A percentile compares a stretch with the other conserved stretches of the same genome.
Conservation (phyloP, 2,329 filamentous ascomycete genomes). For the Emericellopsis atlantica region DNA sequence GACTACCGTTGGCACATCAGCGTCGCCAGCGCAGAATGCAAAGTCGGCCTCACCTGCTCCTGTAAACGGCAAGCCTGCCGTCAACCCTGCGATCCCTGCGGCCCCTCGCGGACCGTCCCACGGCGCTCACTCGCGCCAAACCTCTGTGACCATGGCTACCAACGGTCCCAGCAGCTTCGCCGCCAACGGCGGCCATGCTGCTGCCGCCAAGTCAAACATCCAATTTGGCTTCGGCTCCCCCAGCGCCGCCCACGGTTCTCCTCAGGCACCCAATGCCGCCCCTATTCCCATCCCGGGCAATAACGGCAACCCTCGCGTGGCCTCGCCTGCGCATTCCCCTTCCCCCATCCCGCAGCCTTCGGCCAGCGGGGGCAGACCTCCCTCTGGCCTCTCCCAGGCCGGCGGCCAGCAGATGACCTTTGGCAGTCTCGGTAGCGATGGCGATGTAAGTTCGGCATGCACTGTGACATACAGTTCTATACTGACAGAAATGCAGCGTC, state of each 20-base stretch:
- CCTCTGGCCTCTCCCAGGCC: slow-evolving; percentile 59
- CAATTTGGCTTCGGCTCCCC: slow-evolving; percentile 76
- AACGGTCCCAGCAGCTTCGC: slow-evolving; percentile 65
- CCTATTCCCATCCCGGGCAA: slow-evolving; percentile 51
- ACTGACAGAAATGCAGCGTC: slow-evolving; percentile 32
- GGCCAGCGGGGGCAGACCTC: slow-evolving; percentile 74
- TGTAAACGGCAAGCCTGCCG: slow-evolving; percentile 73
- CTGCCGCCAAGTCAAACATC: slow-evolving; percentile 50
- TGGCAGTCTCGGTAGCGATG: slow-evolving; percentile 71
- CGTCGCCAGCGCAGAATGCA: slow-evolving; percentile 39
- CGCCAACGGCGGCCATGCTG: slow-evolving; percentile 56
- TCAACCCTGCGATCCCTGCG: slow-evolving; percentile 55
- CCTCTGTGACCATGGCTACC: slow-evolving; percentile 83
- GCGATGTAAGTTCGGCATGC: slow-evolving; percentile 53
- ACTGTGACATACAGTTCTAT: neutral
- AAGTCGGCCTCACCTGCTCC: slow-evolving; percentile 59
- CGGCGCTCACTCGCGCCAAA: slow-evolving; percentile 71
- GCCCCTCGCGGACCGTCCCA: slow-evolving; percentile 57
- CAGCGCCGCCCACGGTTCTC: slow-evolving; percentile 53
- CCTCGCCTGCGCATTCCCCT: slow-evolving; percentile 78
- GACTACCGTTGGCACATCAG: slow-evolving; percentile 41
- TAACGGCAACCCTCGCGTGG: slow-evolving; percentile 49
- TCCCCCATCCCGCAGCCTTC: slow-evolving; percentile 86
- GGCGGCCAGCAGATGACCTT: slow-evolving; percentile 58
- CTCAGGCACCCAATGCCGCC: slow-evolving; percentile 40